Conservation (phyloP, 1,284 basidiomycete genomes). For the Leccinum insigne region DNA sequence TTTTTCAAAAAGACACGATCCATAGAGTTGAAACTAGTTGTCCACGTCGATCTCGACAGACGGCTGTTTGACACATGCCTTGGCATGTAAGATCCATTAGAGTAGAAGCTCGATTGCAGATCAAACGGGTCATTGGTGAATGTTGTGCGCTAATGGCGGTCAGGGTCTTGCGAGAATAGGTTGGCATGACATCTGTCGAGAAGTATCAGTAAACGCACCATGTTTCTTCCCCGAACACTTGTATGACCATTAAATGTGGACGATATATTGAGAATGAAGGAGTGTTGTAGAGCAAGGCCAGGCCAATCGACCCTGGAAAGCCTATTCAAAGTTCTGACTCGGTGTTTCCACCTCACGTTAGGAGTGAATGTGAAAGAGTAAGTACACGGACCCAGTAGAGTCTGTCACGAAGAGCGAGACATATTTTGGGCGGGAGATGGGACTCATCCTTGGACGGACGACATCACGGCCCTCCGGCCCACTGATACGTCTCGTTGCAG, state of each 20-base stretch:
- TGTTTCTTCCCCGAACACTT: slow-evolving; percentile 27
- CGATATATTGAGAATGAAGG: slow-evolving; percentile 15
- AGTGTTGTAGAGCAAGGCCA: slow-evolving; percentile 25
- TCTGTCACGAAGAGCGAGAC: neutral
- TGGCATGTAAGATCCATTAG: neutral
- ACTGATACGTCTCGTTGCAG: no score
- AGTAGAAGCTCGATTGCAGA: neutral
- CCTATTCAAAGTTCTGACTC: slow-evolving; percentile 7
- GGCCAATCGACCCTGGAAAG: slow-evolving; percentile 17
- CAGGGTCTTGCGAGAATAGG: neutral
- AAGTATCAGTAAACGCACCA: slow-evolving; percentile 13
- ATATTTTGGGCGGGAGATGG: neutral
- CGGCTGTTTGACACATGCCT: neutral
- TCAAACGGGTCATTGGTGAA: neutral
- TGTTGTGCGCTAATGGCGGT: neutral
- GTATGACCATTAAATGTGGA: slow-evolving; percentile 28
- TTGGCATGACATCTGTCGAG: neutral
- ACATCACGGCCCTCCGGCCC: neutral
- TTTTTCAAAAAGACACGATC: neutral
- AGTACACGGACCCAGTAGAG: no score
- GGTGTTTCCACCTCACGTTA: slow-evolving; percentile 17
- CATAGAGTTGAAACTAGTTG: neutral
- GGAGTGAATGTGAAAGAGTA: no score
- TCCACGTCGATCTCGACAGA: neutral
- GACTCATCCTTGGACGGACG: neutral